phyloP scores from a whole-genome alignment of 495 filamentous ascomycete genomes.

The Talaromyces trachyspermus region DNA sequence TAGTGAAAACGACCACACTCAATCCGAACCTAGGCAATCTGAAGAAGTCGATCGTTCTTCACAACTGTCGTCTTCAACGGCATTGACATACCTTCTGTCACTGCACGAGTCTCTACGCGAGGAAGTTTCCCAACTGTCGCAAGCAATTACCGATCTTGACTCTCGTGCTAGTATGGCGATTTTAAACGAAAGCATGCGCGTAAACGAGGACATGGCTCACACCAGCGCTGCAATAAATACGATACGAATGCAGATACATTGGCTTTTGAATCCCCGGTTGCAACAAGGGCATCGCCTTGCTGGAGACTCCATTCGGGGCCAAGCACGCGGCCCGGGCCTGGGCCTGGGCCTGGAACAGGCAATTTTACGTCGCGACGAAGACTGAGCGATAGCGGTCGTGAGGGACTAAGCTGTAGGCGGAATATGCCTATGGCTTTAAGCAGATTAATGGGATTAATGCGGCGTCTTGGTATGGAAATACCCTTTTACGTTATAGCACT shows the following conservation, averaged over 20 bases:
- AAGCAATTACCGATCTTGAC: conserved; percentile 55
- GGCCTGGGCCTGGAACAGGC: conserved; percentile 15
- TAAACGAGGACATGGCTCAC: conserved; percentile 61
- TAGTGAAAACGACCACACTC: not conserved
- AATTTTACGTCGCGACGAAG: conserved; percentile 19
- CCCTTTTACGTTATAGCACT: no score
- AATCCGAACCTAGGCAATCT: not conserved
- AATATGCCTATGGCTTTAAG: not conserved
- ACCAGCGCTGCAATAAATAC: conserved; percentile 56
- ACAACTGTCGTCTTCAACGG: conserved; percentile 25
- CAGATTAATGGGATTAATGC: no score
- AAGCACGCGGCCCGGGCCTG: conserved; percentile 11
- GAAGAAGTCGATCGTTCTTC: conserved; percentile 11
- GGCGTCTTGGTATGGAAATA: no score
- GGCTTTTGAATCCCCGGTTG: conserved; percentile 56
- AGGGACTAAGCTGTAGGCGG: conserved; percentile 40
- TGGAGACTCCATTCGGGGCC: conserved; percentile 6
- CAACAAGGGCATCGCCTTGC: conserved; percentile 32
- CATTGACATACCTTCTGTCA: conserved; percentile 54
- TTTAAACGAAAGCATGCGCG: conserved; percentile 59
- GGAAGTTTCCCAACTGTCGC: conserved; percentile 52
- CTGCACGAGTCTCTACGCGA: conserved; percentile 62
- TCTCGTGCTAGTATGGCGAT: conserved; percentile 59
- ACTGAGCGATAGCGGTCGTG: conserved; percentile 38
- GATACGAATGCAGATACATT: conserved; percentile 61